Percentiles rank a stretch among this genome's conserved stretches.
These are phyloP conservation scores for Tricholoma terreum DNA, from an alignment of 768 basidiomycete genomes.

Conservation along the genomic window DNA sequence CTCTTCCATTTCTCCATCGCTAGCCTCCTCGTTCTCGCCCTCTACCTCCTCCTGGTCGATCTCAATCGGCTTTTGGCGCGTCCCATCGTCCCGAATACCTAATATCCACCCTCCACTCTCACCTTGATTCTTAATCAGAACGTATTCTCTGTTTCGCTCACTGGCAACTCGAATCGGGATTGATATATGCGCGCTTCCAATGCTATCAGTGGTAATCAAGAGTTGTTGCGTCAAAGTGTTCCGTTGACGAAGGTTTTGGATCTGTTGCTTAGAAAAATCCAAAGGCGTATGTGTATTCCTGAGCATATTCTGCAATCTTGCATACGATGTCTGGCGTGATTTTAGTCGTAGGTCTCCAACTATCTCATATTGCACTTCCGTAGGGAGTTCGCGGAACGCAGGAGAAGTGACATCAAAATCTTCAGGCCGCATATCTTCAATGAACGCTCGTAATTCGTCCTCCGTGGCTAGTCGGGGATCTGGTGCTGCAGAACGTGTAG, in stretches of 20 bases:
- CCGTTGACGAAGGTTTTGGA: constrained; percentile 82
- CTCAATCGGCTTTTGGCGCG: constrained; percentile 79
- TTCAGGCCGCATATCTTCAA: constrained; percentile 94
- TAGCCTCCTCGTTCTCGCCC: constrained; percentile 31
- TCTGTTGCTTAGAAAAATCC: constrained; percentile 97
- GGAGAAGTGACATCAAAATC: constrained; percentile 91
- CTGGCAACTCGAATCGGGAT: constrained; percentile 95
- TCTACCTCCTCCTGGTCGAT: constrained; percentile 61
- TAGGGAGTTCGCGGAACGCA: constrained; percentile 88
- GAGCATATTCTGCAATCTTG: constrained; percentile 89
- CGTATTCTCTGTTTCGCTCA: constrained; percentile 91
- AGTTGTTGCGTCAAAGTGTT: constrained; percentile 93
- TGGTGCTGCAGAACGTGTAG: constrained; percentile 56
- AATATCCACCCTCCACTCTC: constrained; percentile 91
- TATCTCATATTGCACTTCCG: constrained; percentile 97
- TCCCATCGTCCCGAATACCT: constrained; percentile 86
- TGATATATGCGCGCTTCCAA: constrained; percentile 84
- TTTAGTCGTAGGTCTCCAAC: constrained; percentile 93
- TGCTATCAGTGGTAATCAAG: constrained; percentile 85
- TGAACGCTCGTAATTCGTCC: constrained; percentile 88
- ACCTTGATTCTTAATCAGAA: constrained; percentile 91
- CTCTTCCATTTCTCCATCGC: constrained; percentile 77
- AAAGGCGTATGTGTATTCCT: constrained; percentile 73
- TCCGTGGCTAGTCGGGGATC: constrained; percentile 96
- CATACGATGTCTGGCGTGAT: constrained; percentile 92